A percentile compares a stretch with the other conserved stretches of the same genome.
phyloP scores from a whole-genome alignment of 2,329 filamentous ascomycete genomes.

The Botrytis cinerea region DNA sequence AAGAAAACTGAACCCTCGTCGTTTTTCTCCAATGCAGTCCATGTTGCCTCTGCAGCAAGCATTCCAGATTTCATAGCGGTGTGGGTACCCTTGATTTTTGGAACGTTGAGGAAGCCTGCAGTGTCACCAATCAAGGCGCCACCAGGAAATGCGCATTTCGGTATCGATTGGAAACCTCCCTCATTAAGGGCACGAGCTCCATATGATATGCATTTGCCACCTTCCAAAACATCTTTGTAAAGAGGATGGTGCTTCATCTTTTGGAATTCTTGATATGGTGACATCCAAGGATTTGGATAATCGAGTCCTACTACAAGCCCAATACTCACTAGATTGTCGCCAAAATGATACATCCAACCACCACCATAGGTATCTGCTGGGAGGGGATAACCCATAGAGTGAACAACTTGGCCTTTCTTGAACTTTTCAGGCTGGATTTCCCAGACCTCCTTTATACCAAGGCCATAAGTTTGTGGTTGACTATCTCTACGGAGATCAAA shows the following conservation, averaged over 20 bases:
- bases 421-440: slow-evolving; percentile 94
- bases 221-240: slow-evolving; percentile 83
- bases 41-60: slow-evolving; percentile 90
- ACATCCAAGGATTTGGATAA: slow-evolving; percentile 95
- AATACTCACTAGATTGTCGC: slow-evolving; percentile 91
- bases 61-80: slow-evolving; percentile 98
- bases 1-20: slow-evolving; percentile 78
- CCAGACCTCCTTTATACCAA: slow-evolving; percentile 97
- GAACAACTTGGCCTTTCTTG: slow-evolving; percentile 77
- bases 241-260: slow-evolving; percentile 98
- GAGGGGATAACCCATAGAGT: slow-evolving; percentile 92
- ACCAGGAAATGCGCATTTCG: slow-evolving; percentile 93
- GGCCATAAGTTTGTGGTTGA: slow-evolving; percentile 91
- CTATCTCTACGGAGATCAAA: slow-evolving; percentile 87
- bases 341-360: slow-evolving; percentile 99
- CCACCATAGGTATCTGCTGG: slow-evolving; percentile 90
- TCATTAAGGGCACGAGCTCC: slow-evolving; percentile 89
- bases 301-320: slow-evolving; percentile 92
- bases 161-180: slow-evolving; percentile 96
- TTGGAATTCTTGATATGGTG: slow-evolving; percentile 94
- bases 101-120: slow-evolving; percentile 94
- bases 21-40: slow-evolving; percentile 64
- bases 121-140: slow-evolving; percentile 95
- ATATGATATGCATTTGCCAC: slow-evolving; percentile 96
- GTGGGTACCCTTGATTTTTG: slow-evolving; percentile 98